These are phyloP conservation scores for Phyllosticta citrichinensis DNA, from an alignment of 2,329 filamentous ascomycete species.

Conservation along the genomic window DNA sequence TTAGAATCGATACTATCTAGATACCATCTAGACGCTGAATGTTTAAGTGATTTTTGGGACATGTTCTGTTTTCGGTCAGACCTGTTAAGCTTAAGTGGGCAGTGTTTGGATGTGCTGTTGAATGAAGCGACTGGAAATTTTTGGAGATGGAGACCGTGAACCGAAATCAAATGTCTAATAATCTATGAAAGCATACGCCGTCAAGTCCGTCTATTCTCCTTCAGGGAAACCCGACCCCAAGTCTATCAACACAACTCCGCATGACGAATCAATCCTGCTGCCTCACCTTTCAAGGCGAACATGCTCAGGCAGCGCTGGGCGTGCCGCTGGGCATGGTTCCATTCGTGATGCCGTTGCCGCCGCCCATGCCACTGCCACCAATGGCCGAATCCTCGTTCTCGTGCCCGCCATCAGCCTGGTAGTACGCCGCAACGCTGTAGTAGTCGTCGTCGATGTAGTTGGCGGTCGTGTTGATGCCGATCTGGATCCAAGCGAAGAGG, in stretches of 20 bases:
- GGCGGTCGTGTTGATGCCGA: conserved; percentile 8
- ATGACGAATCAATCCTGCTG: neutral
- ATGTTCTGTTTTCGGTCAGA: no score
- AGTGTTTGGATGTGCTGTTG: no score
- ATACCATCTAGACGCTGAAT: no score
- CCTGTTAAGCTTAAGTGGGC: no score
- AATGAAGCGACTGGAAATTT: no score
- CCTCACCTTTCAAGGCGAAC: neutral
- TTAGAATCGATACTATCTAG: no score
- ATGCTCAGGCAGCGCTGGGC: neutral
- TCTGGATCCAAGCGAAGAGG: conserved; percentile 23
- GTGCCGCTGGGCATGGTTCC: conserved; percentile 2
- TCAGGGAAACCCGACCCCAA: neutral
- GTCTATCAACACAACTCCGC: neutral
- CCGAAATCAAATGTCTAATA: no score
- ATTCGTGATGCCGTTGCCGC: neutral
- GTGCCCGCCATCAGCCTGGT: conserved; percentile 5
- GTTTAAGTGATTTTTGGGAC: no score
- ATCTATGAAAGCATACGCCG: neutral
- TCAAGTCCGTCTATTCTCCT: no score
- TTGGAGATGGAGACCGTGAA: no score
- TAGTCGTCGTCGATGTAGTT: conserved; percentile 9
- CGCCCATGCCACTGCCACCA: neutral
- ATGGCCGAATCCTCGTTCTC: neutral
- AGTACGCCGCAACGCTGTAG: conserved; percentile 6